phyloP scores from a whole-genome alignment of 371 early-diverging fungal species.

The Mortierella sp. region DNA sequence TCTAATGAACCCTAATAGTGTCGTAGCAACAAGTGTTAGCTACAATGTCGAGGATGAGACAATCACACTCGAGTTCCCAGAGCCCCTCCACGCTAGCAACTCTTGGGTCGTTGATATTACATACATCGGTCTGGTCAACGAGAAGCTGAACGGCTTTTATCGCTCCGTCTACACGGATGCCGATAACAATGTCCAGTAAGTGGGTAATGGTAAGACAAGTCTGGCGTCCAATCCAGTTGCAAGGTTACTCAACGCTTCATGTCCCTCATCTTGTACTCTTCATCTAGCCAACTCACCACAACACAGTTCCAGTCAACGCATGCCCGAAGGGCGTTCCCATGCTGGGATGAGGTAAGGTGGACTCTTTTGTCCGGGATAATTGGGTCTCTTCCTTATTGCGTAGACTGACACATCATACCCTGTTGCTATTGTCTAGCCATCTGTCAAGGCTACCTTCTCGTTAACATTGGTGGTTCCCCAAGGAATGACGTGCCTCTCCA shows the following conservation, averaged over 20 bases:
- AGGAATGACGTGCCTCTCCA: conserved; percentile 83
- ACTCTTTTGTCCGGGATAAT: neutral
- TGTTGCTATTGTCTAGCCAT: conserved; percentile 58
- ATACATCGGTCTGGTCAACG: conserved; percentile 73
- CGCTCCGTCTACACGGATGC: conserved; percentile 75
- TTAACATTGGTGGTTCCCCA: conserved; percentile 77
- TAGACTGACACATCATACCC: neutral
- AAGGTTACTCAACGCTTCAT: neutral
- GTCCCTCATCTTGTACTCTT: neutral
- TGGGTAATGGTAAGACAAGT: neutral
- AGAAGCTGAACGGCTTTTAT: conserved; percentile 91
- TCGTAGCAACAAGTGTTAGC: conserved; percentile 50
- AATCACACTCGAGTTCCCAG: conserved; percentile 44
- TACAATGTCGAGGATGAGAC: conserved; percentile 48
- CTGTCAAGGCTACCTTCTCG: conserved; percentile 91
- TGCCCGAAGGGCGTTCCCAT: conserved; percentile 91
- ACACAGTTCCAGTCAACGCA: conserved; percentile 96
- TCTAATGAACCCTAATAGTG: conserved; percentile 13
- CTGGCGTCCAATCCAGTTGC: neutral
- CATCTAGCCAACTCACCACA: conserved; percentile 64
- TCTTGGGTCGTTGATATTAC: conserved; percentile 45
- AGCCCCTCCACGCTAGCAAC: conserved; percentile 27
- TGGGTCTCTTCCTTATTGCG: neutral
- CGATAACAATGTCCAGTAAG: conserved; percentile 47
- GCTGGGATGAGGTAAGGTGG: conserved; percentile 80